A percentile compares a stretch with the other conserved stretches of the same genome.
These are phyloP conservation scores for Eleusine coracana DNA, from an alignment of 176 grass and related monocot species.

Conservation along the genomic window DNA sequence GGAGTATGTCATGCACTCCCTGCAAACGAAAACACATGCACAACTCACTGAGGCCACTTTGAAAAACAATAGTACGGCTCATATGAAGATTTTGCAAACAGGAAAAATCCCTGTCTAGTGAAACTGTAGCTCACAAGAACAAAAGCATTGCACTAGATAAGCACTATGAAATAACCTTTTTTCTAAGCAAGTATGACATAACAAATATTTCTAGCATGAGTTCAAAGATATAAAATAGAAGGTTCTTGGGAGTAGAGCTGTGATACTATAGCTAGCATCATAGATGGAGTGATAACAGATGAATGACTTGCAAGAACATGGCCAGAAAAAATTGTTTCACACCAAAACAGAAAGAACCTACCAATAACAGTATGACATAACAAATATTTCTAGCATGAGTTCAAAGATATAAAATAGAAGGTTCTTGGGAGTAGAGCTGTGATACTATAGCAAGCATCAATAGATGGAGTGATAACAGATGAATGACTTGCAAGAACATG, in stretches of 20 bases:
- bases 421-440: neutral
- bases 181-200: neutral
- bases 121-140: neutral
- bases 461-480: neutral
- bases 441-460: neutral
- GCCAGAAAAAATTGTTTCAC: neutral
- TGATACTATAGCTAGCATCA: neutral
- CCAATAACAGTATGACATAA: neutral
- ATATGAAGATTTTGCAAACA: slow-evolving; percentile 3
- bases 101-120: neutral
- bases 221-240: neutral
- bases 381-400: neutral
- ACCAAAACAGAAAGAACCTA: neutral
- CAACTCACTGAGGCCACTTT: neutral
- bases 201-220: neutral
- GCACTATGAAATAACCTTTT: too few species aligned
- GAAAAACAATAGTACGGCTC: neutral
- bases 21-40: slow-evolving; percentile 19
- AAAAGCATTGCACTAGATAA: neutral
- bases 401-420: neutral
- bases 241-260: neutral
- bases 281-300: neutral
- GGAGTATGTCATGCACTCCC: slow-evolving; percentile 99
- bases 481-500: neutral
- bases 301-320: neutral